phyloP scores from a whole-genome alignment of 169 alveolate genomes.

The Plasmodium coatneyi region DNA sequence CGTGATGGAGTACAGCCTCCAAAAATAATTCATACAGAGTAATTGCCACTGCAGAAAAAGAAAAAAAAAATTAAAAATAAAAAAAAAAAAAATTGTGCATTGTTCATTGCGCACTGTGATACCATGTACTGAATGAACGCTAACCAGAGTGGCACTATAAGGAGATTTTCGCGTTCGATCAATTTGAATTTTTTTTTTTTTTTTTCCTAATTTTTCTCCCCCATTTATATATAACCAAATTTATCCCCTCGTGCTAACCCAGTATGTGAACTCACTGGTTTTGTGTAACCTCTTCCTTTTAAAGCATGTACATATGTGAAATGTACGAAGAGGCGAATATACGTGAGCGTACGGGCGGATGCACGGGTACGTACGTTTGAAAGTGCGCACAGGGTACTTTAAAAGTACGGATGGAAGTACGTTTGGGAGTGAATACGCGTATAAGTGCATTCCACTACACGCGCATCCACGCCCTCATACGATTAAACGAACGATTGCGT shows the following conservation, averaged over 20 bases:
- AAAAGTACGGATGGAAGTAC: neutral
- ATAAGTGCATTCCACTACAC: neutral
- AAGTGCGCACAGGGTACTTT: neutral
- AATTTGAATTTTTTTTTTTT: neutral
- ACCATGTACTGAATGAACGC: neutral
- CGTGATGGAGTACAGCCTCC: neutral
- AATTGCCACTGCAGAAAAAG: neutral
- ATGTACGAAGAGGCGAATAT: neutral
- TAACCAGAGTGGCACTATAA: neutral
- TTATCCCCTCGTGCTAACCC: neutral
- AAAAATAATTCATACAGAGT: neutral
- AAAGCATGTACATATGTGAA: neutral
- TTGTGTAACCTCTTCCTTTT: neutral
- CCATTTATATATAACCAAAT: neutral
- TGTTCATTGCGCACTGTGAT: conserved; percentile 5
- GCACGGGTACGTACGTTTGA: neutral
- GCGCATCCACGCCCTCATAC: neutral
- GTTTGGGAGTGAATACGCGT: neutral
- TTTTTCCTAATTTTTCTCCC: neutral
- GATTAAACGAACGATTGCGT: neutral
- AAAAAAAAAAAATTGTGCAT: neutral
- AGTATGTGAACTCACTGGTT: neutral
- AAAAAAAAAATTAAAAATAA: neutral
- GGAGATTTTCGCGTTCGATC: neutral
- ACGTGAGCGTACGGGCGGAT: neutral